Conservation (phyloP, 73 alveolate genomes). For the Uronychia setigera region DNA sequence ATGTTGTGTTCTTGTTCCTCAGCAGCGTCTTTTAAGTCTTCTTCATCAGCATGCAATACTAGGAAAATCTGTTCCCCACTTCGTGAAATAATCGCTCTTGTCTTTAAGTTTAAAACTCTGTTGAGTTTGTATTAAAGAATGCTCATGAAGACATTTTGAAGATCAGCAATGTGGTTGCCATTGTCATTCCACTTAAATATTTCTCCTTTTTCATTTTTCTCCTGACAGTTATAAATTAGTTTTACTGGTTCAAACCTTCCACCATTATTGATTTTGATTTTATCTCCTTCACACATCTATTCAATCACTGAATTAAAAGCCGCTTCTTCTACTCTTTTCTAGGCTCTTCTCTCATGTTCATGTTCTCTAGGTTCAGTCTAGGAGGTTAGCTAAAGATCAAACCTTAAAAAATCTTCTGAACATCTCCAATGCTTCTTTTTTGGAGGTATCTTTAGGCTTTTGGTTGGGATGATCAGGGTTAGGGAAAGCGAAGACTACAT, state of each 20-base stretch:
- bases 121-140: not conserved
- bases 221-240: not conserved
- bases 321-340: not conserved
- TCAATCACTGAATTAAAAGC: not conserved
- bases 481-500: not conserved
- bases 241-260: not conserved
- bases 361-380: not conserved
- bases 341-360: not conserved
- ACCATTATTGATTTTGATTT: not conserved
- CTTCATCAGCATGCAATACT: constrained; percentile 25
- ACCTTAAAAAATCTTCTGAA: not conserved
- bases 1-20: constrained; percentile 35
- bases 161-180: not conserved
- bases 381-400: not conserved
- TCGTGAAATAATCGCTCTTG: not conserved
- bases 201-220: not conserved
- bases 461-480: not conserved
- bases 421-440: not conserved
- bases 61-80: constrained; percentile 28
- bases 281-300: no score
- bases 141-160: not conserved
- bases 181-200: not conserved
- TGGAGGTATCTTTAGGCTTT: not conserved
- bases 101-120: not conserved
- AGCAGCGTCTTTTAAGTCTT: constrained; percentile 36